Evolutionary conservation across 2,329 filamentous ascomycete species (phyloP).

Genomic region (Alternaria longipes): DNA sequence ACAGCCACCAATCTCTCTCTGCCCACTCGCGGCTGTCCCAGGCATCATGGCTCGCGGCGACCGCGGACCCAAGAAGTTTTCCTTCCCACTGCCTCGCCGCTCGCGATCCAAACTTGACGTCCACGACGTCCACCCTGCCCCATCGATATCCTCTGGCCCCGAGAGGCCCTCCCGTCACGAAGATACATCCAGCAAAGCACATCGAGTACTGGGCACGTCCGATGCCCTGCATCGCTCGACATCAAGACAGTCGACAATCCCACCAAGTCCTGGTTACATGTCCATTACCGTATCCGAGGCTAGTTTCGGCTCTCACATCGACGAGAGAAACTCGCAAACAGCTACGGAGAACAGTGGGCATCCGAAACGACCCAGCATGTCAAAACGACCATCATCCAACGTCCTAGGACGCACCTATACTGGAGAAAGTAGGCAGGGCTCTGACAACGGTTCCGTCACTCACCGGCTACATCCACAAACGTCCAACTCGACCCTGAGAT

Average conservation of each 20-base stretch:
- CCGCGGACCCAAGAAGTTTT: conserved; percentile 46
- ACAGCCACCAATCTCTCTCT: conserved; percentile 19
- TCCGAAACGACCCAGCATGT: conserved; percentile 33
- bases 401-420: conserved; percentile 37
- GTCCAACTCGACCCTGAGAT: conserved; percentile 53
- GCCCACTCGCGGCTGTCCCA: conserved; percentile 8
- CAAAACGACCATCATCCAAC: conserved; percentile 48
- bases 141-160: conserved; percentile 27
- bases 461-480: conserved; percentile 41
- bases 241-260: conserved; percentile 32
- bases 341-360: conserved; percentile 31
- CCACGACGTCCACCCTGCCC: conserved; percentile 28
- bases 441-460: conserved; percentile 42
- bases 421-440: conserved; percentile 34
- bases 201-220: conserved; percentile 50
- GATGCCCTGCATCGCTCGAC: conserved; percentile 38
- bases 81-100: conserved; percentile 50
- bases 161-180: conserved; percentile 38
- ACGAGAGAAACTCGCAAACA: conserved; percentile 31
- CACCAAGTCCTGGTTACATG: conserved; percentile 43
- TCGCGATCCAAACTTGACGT: conserved; percentile 32
- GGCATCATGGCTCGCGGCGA: conserved; percentile 42
- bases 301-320: conserved; percentile 38
- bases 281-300: conserved; percentile 44
- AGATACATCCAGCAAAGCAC: conserved; percentile 46